Conservation (phyloP, 352 stramenopile genomes). For the Phytophthora megakarya region DNA sequence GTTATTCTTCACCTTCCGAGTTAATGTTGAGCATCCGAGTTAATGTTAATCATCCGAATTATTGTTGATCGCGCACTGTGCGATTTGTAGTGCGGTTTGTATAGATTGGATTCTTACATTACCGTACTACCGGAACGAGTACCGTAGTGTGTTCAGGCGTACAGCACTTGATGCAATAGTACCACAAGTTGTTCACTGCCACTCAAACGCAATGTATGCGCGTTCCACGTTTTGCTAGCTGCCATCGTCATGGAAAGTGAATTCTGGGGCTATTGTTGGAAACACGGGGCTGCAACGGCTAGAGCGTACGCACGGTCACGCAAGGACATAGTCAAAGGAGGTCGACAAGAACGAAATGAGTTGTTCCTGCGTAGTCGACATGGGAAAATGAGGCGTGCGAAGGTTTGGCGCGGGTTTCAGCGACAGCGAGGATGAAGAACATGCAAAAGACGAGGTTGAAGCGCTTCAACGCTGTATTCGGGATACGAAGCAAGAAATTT, state of each 20-base stretch:
- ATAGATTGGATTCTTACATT: no score
- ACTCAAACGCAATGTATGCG: no score
- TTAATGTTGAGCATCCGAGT: no score
- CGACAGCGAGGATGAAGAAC: slow-evolving; percentile 1
- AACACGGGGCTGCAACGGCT: neutral
- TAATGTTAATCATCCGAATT: no score
- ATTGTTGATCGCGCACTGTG: no score
- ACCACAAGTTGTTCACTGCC: no score
- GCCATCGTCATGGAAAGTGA: slow-evolving; percentile 5
- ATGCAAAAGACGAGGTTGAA: slow-evolving; percentile 1
- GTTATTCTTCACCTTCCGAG: no score
- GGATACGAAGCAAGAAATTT: neutral
- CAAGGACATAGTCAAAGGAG: neutral
- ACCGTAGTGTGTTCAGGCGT: no score
- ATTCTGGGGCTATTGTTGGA: slow-evolving; percentile 12
- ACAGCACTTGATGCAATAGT: no score
- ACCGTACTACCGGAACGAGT: no score
- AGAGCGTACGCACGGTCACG: neutral
- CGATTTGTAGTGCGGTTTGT: no score
- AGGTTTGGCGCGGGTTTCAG: slow-evolving; percentile 1
- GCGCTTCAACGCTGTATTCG: neutral
- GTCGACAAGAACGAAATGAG: neutral
- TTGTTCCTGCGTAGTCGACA: neutral
- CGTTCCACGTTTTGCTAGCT: no score
- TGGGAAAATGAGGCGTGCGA: neutral